Percentiles rank a stretch among this genome's conserved stretches.
Conservation (phyloP, 2,329 filamentous ascomycete genomes). For the Apiospora malaysiana region DNA sequence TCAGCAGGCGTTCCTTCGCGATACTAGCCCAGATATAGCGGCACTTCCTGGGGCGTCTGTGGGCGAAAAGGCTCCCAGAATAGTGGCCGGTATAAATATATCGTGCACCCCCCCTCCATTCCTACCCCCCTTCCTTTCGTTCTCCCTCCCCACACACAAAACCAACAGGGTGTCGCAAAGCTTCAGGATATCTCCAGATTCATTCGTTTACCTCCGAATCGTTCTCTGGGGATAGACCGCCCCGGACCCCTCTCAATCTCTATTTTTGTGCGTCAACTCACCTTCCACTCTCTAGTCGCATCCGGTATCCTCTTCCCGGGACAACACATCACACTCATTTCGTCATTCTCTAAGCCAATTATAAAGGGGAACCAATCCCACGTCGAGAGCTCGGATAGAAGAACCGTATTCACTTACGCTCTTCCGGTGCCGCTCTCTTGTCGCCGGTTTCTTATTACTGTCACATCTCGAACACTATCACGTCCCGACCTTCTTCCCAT, state of each 20-base stretch:
- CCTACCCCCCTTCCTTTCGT: slow-evolving; percentile 49
- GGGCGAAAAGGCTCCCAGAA: background rate
- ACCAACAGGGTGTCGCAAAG: slow-evolving; percentile 64
- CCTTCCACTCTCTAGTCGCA: slow-evolving; percentile 37
- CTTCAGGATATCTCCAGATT: slow-evolving; percentile 57
- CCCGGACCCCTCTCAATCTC: slow-evolving; percentile 60
- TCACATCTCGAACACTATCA: slow-evolving; percentile 39
- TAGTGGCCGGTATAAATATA: slow-evolving; percentile 39
- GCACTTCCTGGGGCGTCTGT: slow-evolving; percentile 7
- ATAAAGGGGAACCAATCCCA: slow-evolving; percentile 33
- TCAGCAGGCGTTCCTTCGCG: background rate
- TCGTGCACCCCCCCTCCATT: slow-evolving; percentile 42
- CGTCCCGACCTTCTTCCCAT: slow-evolving; percentile 41
- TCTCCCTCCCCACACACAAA: slow-evolving; percentile 60
- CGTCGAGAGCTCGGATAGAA: slow-evolving; percentile 27
- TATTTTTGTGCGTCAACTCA: slow-evolving; percentile 48
- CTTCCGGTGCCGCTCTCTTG: slow-evolving; percentile 39
- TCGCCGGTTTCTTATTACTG: slow-evolving; percentile 27
- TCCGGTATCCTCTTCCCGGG: slow-evolving; percentile 27
- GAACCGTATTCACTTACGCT: slow-evolving; percentile 41
- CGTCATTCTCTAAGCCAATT: slow-evolving; percentile 53
- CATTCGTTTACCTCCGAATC: slow-evolving; percentile 50
- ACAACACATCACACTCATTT: slow-evolving; percentile 52
- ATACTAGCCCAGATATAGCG: slow-evolving; percentile 11
- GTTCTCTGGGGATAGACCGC: slow-evolving; percentile 41